A percentile compares a stretch with the other conserved stretches of the same genome.
Conservation (phyloP, 306 rosid species). For the Castanea mollissima region DNA sequence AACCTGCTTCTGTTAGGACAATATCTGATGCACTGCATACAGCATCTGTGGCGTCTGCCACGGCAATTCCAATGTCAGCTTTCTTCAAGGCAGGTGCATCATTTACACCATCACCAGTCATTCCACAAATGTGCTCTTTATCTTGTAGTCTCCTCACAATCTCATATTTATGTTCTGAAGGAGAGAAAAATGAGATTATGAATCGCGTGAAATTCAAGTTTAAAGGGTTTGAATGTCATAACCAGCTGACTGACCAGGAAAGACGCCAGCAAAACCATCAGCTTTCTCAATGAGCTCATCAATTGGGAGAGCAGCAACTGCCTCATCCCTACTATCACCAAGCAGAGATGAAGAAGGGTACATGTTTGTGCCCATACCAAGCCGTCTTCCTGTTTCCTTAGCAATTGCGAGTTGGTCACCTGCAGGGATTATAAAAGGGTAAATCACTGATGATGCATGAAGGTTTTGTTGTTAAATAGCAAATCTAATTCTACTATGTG, state of each 20-base stretch:
- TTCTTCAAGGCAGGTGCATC: conserved; percentile 80
- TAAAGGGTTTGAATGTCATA: background rate
- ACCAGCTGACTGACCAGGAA: conserved; percentile 53
- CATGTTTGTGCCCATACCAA: conserved; percentile 83
- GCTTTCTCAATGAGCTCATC: conserved; percentile 81
- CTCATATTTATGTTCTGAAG: conserved; percentile 74
- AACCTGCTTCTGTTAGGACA: conserved; percentile 74
- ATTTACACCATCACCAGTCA: conserved; percentile 86
- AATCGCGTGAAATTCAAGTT: background rate
- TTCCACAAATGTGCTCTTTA: conserved; percentile 70
- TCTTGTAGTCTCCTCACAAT: conserved; percentile 72
- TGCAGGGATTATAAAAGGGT: conserved; percentile 16
- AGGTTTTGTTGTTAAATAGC: too few species aligned
- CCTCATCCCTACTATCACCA: conserved; percentile 45
- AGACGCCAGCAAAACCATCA: conserved; percentile 84
- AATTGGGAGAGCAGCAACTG: conserved; percentile 39
- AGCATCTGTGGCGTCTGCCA: conserved; percentile 75
- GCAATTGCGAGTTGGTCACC: conserved; percentile 81
- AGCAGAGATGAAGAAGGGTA: conserved; percentile 78
- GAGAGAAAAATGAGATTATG: background rate
- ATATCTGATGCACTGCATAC: conserved; percentile 78
- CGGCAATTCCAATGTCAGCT: conserved; percentile 84
- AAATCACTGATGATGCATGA: background rate
- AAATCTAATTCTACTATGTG: too few species aligned
- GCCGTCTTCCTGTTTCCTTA: conserved; percentile 79